phyloP scores from a whole-genome alignment of 495 filamentous ascomycete genomes.

The Neurospora sp. region DNA sequence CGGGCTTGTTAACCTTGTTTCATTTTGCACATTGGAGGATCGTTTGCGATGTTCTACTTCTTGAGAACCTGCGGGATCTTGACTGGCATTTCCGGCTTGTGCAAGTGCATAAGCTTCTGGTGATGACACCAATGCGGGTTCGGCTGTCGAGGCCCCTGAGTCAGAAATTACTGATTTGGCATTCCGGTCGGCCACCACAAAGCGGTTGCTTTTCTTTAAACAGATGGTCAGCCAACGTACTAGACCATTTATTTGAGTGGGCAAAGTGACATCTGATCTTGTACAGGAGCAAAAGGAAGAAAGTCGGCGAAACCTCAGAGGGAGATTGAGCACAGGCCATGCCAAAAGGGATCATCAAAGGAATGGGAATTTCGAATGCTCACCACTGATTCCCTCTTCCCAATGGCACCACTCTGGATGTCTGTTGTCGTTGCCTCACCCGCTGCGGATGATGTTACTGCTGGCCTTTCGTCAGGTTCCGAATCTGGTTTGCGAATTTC shows the following conservation, averaged over 20 bases:
- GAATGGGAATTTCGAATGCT: not conserved
- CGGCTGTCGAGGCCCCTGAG: not conserved
- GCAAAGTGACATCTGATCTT: not conserved
- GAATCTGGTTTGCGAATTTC: not conserved
- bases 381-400: slow-evolving; percentile 12
- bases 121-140: not conserved
- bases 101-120: not conserved
- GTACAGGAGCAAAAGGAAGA: not conserved
- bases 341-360: not conserved
- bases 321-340: not conserved
- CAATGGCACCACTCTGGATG: not conserved
- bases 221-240: not conserved
- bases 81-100: not conserved
- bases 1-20: not conserved
- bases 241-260: not conserved
- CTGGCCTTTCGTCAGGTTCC: not conserved
- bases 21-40: not conserved
- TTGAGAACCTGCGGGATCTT: not conserved
- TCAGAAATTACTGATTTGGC: slow-evolving; percentile 6
- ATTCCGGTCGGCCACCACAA: slow-evolving; percentile 17
- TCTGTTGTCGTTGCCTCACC: not conserved
- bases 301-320: not conserved
- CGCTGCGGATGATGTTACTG: not conserved
- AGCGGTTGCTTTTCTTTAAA: slow-evolving; percentile 15
- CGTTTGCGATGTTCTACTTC: not conserved